Conservation (phyloP, 306 rosid genomes). For the Castanea mollissima region DNA sequence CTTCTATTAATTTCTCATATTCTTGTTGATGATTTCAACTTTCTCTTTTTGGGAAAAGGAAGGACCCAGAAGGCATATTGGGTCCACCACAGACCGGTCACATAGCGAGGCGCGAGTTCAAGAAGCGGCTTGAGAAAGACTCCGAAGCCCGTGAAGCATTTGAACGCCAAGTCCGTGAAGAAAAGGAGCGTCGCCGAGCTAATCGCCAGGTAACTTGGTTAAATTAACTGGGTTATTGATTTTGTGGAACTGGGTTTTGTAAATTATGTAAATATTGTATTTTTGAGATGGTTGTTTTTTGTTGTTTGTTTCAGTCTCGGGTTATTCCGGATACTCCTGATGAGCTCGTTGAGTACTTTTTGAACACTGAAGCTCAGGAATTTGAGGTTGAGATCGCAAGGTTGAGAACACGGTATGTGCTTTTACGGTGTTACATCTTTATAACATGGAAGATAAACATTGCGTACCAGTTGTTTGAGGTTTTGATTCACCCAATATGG, state of each 20-base stretch:
- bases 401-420: slow-evolving; percentile 59
- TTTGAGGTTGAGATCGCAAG: slow-evolving; percentile 85
- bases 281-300: not conserved
- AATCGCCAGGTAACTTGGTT: slow-evolving; percentile 51
- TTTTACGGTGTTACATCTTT: not conserved
- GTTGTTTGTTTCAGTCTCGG: slow-evolving; percentile 49
- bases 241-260: not conserved
- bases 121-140: slow-evolving; percentile 67
- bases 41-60: slow-evolving; percentile 14
- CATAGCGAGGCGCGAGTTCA: slow-evolving; percentile 65
- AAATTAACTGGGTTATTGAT: not conserved
- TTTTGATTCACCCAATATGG: not conserved
- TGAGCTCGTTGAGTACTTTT: slow-evolving; percentile 72
- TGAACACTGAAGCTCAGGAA: slow-evolving; percentile 90
- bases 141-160: slow-evolving; percentile 79
- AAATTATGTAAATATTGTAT: not conserved
- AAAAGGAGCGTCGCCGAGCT: slow-evolving; percentile 71
- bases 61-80: slow-evolving; percentile 90
- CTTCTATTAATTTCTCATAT: not conserved
- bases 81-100: slow-evolving; percentile 72
- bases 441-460: not conserved
- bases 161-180: slow-evolving; percentile 62
- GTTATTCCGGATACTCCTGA: slow-evolving; percentile 52
- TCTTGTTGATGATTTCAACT: not conserved
- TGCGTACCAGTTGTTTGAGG: not conserved